Conservation (phyloP, 129 eudicot genomes). For the Gnaphalium uliginosum region DNA sequence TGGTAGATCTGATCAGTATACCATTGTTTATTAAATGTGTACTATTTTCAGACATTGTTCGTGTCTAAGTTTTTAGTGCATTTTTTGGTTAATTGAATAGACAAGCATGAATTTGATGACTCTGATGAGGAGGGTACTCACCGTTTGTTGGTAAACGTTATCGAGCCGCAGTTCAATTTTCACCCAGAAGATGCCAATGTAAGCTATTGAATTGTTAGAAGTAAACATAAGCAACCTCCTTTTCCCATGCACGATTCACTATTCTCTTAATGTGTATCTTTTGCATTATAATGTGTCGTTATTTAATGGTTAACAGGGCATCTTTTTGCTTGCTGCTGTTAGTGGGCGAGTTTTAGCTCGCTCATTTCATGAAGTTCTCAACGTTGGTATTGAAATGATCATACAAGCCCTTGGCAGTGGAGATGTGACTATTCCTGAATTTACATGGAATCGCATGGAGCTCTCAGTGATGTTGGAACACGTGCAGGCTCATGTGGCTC, state of each 20-base stretch:
- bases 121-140: slow-evolving; percentile 93
- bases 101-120: slow-evolving; percentile 63
- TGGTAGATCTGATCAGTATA: too few species aligned
- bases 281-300: slow-evolving; percentile 18
- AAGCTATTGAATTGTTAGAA: slow-evolving; percentile 42
- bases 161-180: slow-evolving; percentile 99
- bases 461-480: slow-evolving; percentile 94
- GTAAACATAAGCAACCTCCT: not conserved
- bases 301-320: slow-evolving; percentile 64
- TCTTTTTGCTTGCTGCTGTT: slow-evolving; percentile 97
- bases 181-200: slow-evolving; percentile 98
- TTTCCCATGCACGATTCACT: not conserved
- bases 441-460: slow-evolving; percentile 97
- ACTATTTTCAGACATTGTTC: not conserved
- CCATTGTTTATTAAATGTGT: too few species aligned
- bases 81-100: slow-evolving; percentile 38
- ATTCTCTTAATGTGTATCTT: not conserved
- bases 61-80: slow-evolving; percentile 11
- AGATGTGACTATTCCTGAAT: slow-evolving; percentile 58
- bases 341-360: slow-evolving; percentile 98
- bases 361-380: slow-evolving; percentile 85
- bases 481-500: slow-evolving; percentile 99
- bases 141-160: slow-evolving; percentile 93
- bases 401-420: slow-evolving; percentile 79
- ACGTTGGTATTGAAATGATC: slow-evolving; percentile 83